Conservation (phyloP, 148 eudicot genomes). For the Simmondsia chinensis region DNA sequence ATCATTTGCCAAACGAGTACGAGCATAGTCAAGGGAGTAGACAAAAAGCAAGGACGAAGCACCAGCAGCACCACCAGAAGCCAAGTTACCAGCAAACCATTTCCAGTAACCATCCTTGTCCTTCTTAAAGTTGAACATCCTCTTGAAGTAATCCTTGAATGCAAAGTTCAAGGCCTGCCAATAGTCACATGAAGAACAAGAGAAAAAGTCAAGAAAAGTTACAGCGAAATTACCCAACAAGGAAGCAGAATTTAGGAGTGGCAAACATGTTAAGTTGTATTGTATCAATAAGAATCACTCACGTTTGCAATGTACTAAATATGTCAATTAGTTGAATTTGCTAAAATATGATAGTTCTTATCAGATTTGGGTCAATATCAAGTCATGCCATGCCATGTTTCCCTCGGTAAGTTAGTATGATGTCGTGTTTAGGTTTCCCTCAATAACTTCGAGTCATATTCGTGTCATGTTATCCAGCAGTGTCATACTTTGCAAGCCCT, state of each 20-base stretch:
- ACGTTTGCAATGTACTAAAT: too few species aligned
- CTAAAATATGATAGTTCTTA: too few species aligned
- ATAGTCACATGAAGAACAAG: not conserved
- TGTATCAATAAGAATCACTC: not conserved
- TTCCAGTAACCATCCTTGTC: too few species aligned
- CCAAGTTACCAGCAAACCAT: too few species aligned
- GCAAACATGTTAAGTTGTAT: not conserved
- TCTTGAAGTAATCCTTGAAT: constrained; percentile 20
- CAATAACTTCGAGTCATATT: too few species aligned
- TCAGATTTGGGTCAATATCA: too few species aligned
- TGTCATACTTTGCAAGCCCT: too few species aligned
- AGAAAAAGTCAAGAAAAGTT: not conserved
- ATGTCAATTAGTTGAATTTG: too few species aligned
- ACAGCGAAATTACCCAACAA: not conserved
- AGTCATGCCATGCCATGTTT: too few species aligned
- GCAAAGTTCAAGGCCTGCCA: constrained; percentile 21
- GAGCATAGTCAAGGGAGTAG: constrained; percentile 17
- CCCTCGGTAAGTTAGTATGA: too few species aligned
- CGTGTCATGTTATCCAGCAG: too few species aligned
- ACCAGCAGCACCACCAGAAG: constrained; percentile 22
- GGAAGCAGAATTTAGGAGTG: not conserved
- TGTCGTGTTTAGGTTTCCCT: too few species aligned
- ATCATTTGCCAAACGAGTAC: constrained; percentile 16
- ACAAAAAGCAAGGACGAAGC: constrained; percentile 15
- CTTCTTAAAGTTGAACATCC: constrained; percentile 13